phyloP scores from a whole-genome alignment of 345 rosid species.

The Pugionium cornutum region DNA sequence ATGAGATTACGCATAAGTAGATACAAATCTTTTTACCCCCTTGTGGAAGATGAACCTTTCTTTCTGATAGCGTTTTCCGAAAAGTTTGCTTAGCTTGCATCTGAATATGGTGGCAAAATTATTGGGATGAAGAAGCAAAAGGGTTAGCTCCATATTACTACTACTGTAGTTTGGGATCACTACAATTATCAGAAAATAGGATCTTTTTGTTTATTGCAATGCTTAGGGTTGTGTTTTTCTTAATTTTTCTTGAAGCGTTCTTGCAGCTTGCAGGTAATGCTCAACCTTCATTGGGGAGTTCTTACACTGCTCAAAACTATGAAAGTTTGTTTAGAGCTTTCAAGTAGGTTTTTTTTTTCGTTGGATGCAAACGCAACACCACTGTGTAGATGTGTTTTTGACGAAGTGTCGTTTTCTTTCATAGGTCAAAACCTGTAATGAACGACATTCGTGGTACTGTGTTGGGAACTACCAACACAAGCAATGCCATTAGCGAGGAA shows the following conservation, averaged over 20 bases:
- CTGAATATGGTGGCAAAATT: not conserved
- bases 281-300: constrained; percentile 31
- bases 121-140: constrained; percentile 12
- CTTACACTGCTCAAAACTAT: constrained; percentile 32
- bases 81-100: not conserved
- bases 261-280: constrained; percentile 37
- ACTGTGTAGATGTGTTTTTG: not conserved
- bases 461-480: constrained; percentile 21
- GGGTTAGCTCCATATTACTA: not conserved
- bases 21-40: not conserved
- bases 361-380: not conserved
- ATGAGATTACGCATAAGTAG: not conserved
- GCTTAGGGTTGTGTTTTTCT: not conserved
- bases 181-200: not conserved
- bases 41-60: not conserved
- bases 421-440: constrained; percentile 35
- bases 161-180: not conserved
- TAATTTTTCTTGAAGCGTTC: constrained; percentile 7
- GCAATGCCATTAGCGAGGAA: constrained; percentile 28
- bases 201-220: not conserved
- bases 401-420: not conserved
- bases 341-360: constrained; percentile 22
- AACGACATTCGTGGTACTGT: constrained; percentile 36
- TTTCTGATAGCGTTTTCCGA: not conserved
- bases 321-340: constrained; percentile 31